A percentile compares a stretch with the other conserved stretches of the same genome.
Conservation (phyloP, 257 asterid species). For the Solanum chaucha region DNA sequence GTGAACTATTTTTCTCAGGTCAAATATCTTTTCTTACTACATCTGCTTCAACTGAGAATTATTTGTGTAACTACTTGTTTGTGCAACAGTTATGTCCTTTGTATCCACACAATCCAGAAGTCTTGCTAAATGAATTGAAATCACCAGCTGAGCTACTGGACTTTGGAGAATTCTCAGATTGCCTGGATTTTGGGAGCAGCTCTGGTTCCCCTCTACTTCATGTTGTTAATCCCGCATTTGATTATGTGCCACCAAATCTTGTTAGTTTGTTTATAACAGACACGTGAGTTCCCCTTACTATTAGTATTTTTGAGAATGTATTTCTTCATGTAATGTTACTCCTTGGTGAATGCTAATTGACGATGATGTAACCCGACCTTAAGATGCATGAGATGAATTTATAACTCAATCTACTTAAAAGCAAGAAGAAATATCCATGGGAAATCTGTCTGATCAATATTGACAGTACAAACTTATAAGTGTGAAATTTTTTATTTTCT, state of each 20-base stretch:
- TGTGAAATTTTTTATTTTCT: background rate
- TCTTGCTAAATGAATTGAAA: conserved; percentile 80
- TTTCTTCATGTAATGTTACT: background rate
- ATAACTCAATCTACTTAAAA: background rate
- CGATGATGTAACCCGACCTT: background rate
- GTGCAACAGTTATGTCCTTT: conserved; percentile 72
- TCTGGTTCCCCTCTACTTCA: conserved; percentile 81
- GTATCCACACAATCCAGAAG: conserved; percentile 98
- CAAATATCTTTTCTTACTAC: conserved; percentile 3
- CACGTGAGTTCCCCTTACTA: conserved; percentile 54
- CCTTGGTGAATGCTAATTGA: background rate
- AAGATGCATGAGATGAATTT: background rate
- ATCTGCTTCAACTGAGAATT: conserved; percentile 6
- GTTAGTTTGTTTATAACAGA: conserved; percentile 91
- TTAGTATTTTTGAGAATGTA: background rate
- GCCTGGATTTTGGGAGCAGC: conserved; percentile 74
- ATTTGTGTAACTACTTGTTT: conserved; percentile 4
- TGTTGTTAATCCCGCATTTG: conserved; percentile 93
- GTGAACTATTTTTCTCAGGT: background rate
- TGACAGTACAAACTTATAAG: background rate
- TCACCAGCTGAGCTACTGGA: conserved; percentile 95
- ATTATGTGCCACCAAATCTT: conserved; percentile 91
- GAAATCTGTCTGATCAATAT: background rate
- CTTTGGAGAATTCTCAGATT: conserved; percentile 93
- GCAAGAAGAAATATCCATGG: background rate